Evolutionary conservation across 129 eudicot species (phyloP).

Genomic region (Flaveria robusta): DNA sequence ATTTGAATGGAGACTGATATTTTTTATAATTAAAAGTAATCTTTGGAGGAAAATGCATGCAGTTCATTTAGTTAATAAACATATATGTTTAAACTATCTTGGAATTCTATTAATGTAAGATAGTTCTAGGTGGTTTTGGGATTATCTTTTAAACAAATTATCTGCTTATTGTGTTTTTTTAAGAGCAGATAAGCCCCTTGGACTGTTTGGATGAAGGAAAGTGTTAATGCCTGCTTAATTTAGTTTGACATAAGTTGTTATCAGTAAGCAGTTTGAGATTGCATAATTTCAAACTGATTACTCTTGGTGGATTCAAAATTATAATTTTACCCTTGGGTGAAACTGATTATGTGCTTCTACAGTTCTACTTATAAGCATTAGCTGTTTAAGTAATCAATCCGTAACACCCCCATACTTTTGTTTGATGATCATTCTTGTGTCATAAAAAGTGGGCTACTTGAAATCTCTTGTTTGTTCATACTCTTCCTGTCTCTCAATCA

Average conservation of each 20-base stretch:
- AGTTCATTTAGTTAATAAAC: background rate
- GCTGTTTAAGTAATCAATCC: too few species aligned
- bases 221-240: background rate
- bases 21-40: background rate
- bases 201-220: background rate
- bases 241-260: background rate
- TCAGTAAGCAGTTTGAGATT: background rate
- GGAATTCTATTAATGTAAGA: background rate
- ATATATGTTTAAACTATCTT: background rate
- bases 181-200: background rate
- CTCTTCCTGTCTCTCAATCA: background rate
- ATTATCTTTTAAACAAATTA: background rate
- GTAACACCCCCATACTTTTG: too few species aligned
- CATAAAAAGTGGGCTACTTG: background rate
- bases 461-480: background rate
- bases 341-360: background rate
- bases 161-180: background rate
- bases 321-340: background rate
- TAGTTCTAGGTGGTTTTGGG: background rate
- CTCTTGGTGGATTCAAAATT: background rate
- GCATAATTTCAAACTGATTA: background rate
- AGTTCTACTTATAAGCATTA: background rate
- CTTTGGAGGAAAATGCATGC: background rate
- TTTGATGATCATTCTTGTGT: background rate
- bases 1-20: too few species aligned